phyloP scores from a whole-genome alignment of 2,329 filamentous ascomycete species.

The Diaporthe eres region DNA sequence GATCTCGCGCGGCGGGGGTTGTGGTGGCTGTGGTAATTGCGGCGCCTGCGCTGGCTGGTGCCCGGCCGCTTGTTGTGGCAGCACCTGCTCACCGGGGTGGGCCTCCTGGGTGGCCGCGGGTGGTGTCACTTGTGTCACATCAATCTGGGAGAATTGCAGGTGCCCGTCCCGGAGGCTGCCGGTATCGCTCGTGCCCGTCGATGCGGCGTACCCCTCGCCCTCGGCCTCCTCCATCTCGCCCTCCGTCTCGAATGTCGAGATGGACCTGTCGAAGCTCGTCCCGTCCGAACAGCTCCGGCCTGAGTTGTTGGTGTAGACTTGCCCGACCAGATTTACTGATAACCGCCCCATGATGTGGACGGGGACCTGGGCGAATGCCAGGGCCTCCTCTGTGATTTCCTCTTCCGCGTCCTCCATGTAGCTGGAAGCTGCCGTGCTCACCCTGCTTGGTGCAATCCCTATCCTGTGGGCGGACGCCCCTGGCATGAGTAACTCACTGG shows the following conservation, averaged over 20 bases:
- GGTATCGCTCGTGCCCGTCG: conserved; percentile 32
- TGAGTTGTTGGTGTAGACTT: conserved; percentile 38
- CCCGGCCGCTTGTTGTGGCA: neutral
- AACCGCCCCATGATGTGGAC: conserved; percentile 38
- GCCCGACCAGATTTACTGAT: conserved; percentile 40
- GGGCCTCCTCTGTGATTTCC: conserved; percentile 38
- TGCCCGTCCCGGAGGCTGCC: conserved; percentile 37
- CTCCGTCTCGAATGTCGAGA: conserved; percentile 35
- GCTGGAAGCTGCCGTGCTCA: conserved; percentile 22
- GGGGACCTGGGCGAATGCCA: conserved; percentile 41
- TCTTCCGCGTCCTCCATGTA: conserved; percentile 15
- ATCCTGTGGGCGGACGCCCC: neutral
- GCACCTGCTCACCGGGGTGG: conserved; percentile 4
- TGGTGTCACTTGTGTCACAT: conserved; percentile 33
- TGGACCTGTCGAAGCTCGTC: conserved; percentile 36
- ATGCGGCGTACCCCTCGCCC: conserved; percentile 30
- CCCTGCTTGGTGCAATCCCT: conserved; percentile 14
- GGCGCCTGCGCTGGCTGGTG: neutral
- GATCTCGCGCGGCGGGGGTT: conserved; percentile 15
- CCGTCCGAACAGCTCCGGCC: conserved; percentile 29
- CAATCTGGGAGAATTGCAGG: conserved; percentile 34
- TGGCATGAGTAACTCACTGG: neutral
- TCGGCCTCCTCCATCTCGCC: conserved; percentile 32
- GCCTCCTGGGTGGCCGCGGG: neutral
- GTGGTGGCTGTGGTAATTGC: neutral